Evolutionary conservation across 139 green algal species (phyloP), one percentile per base, ranked within the genome.

Genomic region (Chlorella vulgaris): DNA sequence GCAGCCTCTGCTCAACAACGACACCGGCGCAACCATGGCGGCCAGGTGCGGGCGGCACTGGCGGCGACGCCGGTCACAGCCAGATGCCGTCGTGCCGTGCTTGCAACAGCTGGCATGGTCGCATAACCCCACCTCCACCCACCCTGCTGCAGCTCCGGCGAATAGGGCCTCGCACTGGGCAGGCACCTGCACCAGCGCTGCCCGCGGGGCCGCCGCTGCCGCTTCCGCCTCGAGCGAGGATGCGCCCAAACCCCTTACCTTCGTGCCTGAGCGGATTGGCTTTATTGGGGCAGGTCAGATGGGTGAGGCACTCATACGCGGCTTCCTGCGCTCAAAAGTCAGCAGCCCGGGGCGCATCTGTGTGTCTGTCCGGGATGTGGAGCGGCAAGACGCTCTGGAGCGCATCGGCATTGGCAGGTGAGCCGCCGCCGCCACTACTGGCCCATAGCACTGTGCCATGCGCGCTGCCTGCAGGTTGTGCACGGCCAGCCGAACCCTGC

Each of bases 251-350:
- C 47, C 47, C 47, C 47, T 58, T 15, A 58, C 47, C 47, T 58
- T 15, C 47, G 47, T 58, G 10, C 47, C 47, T 58, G 47, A 58
- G 15, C 47, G 47, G 47, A 58, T 58, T 24, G 47, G 47, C 47
- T 58, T 58, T 15, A 58, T 58, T 24, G 47, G 47, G 15, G 47
- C 47, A 15, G 47, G 47, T 58, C 73, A 88, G 70, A 94, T 95
- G 91, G 91, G 87, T 0, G 89, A 93, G 82, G 91, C 91, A 1
- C 83, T 95, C 31, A 85, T 91, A 4, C 68, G 82, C 1, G 91
- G 91, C 33, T 95, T 94, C 67, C 67, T 38, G 74, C 51, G 69
- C 6, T 53, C 83, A 7, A 74, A 65, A 19, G 62, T 81, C 36
- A 60, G 33, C 68, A 78, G 15, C 60, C 78, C 78, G 29, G 70